Percentiles rank a stretch among this genome's conserved stretches.
Conservation (phyloP, 306 rosid genomes). For the Chamaecrista fasciculata region DNA sequence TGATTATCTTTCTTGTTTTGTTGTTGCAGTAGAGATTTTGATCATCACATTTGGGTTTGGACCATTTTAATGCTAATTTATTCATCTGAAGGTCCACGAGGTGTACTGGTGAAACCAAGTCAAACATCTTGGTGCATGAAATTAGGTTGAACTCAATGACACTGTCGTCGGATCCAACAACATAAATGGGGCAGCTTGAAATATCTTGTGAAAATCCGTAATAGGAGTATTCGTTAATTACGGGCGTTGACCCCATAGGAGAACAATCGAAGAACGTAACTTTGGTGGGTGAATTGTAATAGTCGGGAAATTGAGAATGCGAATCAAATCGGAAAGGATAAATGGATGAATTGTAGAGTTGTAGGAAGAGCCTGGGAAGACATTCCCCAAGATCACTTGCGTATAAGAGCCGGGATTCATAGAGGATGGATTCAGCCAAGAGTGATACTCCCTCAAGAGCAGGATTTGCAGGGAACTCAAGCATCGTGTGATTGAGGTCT, state of each 20-base stretch:
- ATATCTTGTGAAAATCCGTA: no score
- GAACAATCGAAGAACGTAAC: background rate
- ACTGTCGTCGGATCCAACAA: rapidly evolving
- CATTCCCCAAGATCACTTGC: background rate
- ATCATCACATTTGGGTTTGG: background rate
- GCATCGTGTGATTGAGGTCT: background rate
- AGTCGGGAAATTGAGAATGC: no score
- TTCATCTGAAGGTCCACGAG: rapidly evolving
- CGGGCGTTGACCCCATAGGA: background rate
- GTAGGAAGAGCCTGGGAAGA: background rate
- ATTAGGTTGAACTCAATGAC: background rate
- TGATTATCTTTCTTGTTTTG: background rate
- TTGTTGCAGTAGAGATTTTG: background rate
- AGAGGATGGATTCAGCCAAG: background rate
- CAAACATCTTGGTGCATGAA: constrained; percentile 2
- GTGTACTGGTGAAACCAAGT: background rate
- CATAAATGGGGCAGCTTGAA: background rate
- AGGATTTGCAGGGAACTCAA: background rate
- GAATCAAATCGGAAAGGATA: background rate
- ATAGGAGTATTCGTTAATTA: no score
- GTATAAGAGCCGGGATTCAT: background rate
- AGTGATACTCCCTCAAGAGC: background rate
- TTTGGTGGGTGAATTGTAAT: no score
- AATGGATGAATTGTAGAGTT: background rate
- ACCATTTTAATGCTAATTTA: background rate